These are phyloP conservation scores for Trametes pubescens DNA, from an alignment of 1,284 basidiomycete genomes.

Conservation along the genomic window DNA sequence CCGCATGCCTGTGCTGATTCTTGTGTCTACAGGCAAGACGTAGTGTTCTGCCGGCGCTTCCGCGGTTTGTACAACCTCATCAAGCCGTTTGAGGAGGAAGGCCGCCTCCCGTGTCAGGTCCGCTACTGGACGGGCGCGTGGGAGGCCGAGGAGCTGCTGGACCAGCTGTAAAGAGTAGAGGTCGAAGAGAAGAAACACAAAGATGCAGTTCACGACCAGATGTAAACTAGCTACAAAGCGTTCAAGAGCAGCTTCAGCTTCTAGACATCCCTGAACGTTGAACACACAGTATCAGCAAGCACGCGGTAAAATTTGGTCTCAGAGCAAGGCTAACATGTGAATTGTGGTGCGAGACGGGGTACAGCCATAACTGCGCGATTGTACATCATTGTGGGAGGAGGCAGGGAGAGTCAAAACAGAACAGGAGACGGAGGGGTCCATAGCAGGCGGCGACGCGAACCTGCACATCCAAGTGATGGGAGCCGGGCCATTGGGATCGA, in stretches of 20 bases:
- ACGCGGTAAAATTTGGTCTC: not conserved
- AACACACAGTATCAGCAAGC: not conserved
- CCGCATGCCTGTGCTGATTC: not conserved
- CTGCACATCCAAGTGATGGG: conserved; percentile 20
- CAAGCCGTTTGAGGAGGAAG: conserved; percentile 67
- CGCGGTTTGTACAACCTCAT: conserved; percentile 84
- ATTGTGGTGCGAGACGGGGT: conserved; percentile 19
- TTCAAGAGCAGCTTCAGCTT: not conserved
- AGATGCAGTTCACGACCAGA: not conserved
- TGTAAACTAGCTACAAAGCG: not conserved
- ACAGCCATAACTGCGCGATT: conserved; percentile 29
- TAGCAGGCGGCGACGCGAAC: conserved; percentile 21
- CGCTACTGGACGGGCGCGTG: conserved; percentile 92
- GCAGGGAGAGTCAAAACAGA: not conserved
- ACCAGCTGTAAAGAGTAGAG: conserved; percentile 44
- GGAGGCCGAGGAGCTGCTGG: conserved; percentile 89
- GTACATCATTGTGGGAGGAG: conserved; percentile 24
- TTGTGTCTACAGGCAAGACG: conserved; percentile 65
- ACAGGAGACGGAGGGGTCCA: conserved; percentile 7
- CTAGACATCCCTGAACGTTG: not conserved
- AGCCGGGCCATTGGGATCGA: conserved; percentile 1
- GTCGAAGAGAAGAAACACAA: not conserved
- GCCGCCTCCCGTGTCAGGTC: conserved; percentile 75
- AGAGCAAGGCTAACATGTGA: conserved; percentile 23
- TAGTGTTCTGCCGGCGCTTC: conserved; percentile 78